A percentile compares a stretch with the other conserved stretches of the same genome.
These are phyloP conservation scores for Lactarius vividus DNA, from an alignment of 768 basidiomycete species.

Conservation along the genomic window DNA sequence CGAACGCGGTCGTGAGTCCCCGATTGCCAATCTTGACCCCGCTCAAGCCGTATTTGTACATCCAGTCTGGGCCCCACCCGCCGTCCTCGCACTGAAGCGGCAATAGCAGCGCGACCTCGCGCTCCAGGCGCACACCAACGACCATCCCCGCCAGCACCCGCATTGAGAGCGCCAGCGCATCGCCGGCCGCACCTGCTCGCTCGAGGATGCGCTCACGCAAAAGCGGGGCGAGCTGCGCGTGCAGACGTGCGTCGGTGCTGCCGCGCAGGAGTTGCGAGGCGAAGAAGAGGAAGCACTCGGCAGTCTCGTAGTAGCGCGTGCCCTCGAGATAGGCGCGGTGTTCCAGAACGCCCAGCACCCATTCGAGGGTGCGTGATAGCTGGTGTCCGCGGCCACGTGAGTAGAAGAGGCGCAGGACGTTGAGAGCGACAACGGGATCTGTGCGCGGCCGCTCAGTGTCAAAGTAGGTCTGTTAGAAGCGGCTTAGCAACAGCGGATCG, in stretches of 20 bases:
- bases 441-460: conserved; percentile 50
- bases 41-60: conserved; percentile 52
- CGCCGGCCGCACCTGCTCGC: conserved; percentile 48
- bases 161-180: conserved; percentile 56
- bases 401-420: conserved; percentile 50
- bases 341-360: conserved; percentile 48
- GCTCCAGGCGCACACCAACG: conserved; percentile 42
- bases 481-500: conserved; percentile 5
- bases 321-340: conserved; percentile 55
- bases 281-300: conserved; percentile 55
- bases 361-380: conserved; percentile 44
- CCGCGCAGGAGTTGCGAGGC: conserved; percentile 43
- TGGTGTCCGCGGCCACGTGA: conserved; percentile 47
- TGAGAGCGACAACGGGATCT: conserved; percentile 54
- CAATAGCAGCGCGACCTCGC: conserved; percentile 47
- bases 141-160: conserved; percentile 47
- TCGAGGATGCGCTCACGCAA: conserved; percentile 48
- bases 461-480: conserved; percentile 46
- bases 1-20: conserved; percentile 53
- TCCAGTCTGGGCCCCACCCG: conserved; percentile 53
- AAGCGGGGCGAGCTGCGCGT: conserved; percentile 40
- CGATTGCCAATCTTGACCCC: conserved; percentile 52
- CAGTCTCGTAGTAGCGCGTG: conserved; percentile 51
- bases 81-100: conserved; percentile 53
- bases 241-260: conserved; percentile 36